Evolutionary conservation across 495 filamentous ascomycete genomes (phyloP).

Genomic region (Penicillium samsonianum): DNA sequence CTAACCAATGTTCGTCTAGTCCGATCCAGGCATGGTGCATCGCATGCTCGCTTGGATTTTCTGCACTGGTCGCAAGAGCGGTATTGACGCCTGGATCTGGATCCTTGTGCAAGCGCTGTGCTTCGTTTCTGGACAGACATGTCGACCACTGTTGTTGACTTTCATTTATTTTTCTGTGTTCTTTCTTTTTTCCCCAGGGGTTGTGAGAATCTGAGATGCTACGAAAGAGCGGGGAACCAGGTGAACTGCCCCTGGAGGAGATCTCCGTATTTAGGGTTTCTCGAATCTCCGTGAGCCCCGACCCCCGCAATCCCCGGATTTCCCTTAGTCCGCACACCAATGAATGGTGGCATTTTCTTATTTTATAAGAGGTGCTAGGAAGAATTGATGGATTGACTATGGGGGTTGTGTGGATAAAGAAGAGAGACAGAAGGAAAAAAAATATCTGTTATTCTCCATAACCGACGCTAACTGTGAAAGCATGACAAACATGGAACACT

Average conservation of each 20-base stretch:
- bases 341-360: no score
- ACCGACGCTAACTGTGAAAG: no score
- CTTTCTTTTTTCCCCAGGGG: background rate
- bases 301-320: conserved; percentile 4
- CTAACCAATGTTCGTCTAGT: conserved; percentile 8
- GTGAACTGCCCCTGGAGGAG: background rate
- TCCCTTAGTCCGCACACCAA: background rate
- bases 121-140: background rate
- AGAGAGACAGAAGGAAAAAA: no score
- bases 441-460: no score
- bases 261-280: no score
- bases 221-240: background rate
- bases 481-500: no score
- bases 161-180: no score
- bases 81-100: conserved; percentile 21
- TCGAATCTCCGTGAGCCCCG: background rate
- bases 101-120: background rate
- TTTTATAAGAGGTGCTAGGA: no score
- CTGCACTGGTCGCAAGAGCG: conserved; percentile 18
- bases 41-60: conserved; percentile 17
- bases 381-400: no score
- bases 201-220: background rate
- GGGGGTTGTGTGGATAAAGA: no score
- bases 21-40: conserved; percentile 1
- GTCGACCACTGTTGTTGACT: background rate